Base-by-base conservation (phyloP, 345 rosid species). In the Sisymbrium altissimum region DNA sequence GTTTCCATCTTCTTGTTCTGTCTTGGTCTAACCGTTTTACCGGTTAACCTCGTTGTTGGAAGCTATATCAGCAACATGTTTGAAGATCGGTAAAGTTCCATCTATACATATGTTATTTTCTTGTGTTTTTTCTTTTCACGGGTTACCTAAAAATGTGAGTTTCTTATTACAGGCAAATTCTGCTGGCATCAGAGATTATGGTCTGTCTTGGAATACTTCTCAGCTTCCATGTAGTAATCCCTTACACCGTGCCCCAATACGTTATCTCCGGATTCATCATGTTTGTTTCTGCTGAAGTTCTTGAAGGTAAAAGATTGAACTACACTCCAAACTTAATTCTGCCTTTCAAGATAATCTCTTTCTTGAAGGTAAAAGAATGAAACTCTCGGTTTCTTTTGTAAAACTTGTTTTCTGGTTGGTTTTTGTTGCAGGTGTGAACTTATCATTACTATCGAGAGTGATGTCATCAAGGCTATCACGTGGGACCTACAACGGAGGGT, bases 281-380 rank as follows among this genome's bases (percentile, higher is more conserved):
- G 96, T 94, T 94, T 66, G 96, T 91, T 49, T 84, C 87, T 13
- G 98, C 98, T 9, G 98, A 94, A 81, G 97, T 94, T 58, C 97
- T 91, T 52, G 98, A 94, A 91, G 98, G 98, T 91, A 74, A 72
- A 70, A 44, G 2, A 27, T 30, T 32, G 27, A 44, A 18, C 2
- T 13, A 4, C 6, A 12, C 5, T 6, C 13, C 9, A 38, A 38
- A 38, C 13, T 10, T 38, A 38, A 10, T 3, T 32, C 13, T 12
- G 4, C 1, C 10, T 4, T 50, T 23, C 46, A 32, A 48, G 25
- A 48, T 33, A 25, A 19, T 6, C 15, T 46, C 1, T 5, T 33
- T 29, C 40, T 21, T 61, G 40, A 61, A 25, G 19, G 17, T 40
- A 53, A 12, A 58, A 15, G 9, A 4, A 29, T 40, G 52, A 68